Percentiles rank a stretch among this genome's conserved stretches.
Conservation (phyloP, 495 filamentous ascomycete genomes). For the Podospora appendiculata region DNA sequence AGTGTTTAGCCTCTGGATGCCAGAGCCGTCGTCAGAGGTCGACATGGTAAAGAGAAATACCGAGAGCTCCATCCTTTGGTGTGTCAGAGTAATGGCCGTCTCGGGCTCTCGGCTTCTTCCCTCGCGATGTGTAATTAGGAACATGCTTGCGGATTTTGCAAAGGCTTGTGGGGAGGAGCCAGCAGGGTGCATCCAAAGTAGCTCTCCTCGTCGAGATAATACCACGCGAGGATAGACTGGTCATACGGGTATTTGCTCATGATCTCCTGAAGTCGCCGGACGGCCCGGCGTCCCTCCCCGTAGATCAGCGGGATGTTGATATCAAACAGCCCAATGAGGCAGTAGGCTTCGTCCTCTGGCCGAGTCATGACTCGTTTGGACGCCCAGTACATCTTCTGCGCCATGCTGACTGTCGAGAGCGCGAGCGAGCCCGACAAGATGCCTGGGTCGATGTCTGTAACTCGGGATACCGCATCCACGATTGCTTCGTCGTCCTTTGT, state of each 20-base stretch:
- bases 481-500: background rate
- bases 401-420: slow-evolving; percentile 2
- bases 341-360: slow-evolving; percentile 27
- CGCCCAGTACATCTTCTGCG: slow-evolving; percentile 28
- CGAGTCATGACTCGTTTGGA: slow-evolving; percentile 17
- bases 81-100: background rate
- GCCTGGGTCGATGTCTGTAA: background rate
- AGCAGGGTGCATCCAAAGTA: too few relatives aligned
- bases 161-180: background rate
- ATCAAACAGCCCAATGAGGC: slow-evolving; percentile 24
- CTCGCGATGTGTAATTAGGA: background rate
- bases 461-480: background rate
- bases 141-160: background rate
- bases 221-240: background rate
- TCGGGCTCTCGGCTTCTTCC: background rate
- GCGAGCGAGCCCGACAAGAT: background rate
- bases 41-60: background rate
- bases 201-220: background rate
- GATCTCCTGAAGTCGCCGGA: slow-evolving; percentile 22
- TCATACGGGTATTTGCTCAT: background rate
- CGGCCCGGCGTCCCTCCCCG: slow-evolving; percentile 23
- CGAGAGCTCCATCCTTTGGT: background rate
- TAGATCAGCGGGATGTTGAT: slow-evolving; percentile 30
- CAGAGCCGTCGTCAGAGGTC: background rate
- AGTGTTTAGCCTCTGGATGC: background rate